These are phyloP conservation scores for Candida khao-thaluensis DNA, from an alignment of 805 yeast species.

Conservation along the genomic window DNA sequence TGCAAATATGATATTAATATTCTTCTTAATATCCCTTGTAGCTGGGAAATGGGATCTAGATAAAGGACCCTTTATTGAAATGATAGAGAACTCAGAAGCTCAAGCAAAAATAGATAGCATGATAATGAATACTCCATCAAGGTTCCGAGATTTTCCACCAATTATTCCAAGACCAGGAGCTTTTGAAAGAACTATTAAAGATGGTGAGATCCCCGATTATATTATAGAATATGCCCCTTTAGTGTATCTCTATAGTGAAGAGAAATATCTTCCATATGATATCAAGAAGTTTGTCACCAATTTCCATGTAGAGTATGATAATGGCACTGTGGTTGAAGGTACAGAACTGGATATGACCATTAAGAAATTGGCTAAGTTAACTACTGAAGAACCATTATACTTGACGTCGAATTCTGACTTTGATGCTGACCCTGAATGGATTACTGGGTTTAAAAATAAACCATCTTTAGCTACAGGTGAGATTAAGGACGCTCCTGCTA, in stretches of 20 bases:
- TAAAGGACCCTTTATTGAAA: conserved; percentile 3
- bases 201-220: conserved; percentile 63
- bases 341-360: conserved; percentile 34
- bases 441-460: conserved; percentile 65
- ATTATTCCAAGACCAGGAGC: conserved; percentile 30
- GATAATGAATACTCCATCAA: conserved; percentile 22
- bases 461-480: conserved; percentile 75
- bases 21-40: conserved; percentile 1
- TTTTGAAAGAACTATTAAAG: conserved; percentile 37
- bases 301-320: conserved; percentile 54
- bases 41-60: conserved; percentile 7
- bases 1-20: conserved; percentile 2
- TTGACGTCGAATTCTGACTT: conserved; percentile 73
- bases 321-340: conserved; percentile 44
- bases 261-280: conserved; percentile 80
- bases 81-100: conserved; percentile 4
- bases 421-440: conserved; percentile 72
- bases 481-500: conserved; percentile 75
- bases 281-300: conserved; percentile 64
- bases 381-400: conserved; percentile 42
- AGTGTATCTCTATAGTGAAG: conserved; percentile 87
- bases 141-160: conserved; percentile 33
- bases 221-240: conserved; percentile 69
- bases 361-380: conserved; percentile 30
- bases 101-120: conserved; percentile 22